These are phyloP conservation scores for Daldinia loculata DNA, from an alignment of 495 filamentous ascomycete species.

Conservation along the genomic window DNA sequence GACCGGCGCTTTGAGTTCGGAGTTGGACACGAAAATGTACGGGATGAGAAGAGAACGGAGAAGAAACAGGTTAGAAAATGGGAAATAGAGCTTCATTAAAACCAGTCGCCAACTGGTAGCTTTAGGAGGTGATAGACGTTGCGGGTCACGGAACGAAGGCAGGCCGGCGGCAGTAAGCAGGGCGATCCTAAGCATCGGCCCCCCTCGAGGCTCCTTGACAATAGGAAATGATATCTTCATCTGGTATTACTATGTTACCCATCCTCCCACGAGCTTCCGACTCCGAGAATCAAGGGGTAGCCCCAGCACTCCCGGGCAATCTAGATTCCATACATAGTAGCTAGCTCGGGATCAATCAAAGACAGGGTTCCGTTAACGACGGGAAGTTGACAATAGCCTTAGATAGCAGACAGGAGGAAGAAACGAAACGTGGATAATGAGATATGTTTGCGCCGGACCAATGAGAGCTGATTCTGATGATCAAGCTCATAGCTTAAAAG, in stretches of 20 bases:
- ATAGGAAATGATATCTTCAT: conserved; percentile 19
- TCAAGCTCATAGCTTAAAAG: conserved; percentile 45
- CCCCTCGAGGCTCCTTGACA: conserved; percentile 42
- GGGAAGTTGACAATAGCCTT: conserved; percentile 17
- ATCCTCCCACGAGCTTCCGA: conserved; percentile 36
- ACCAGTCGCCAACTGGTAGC: conserved; percentile 27
- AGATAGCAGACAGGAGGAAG: conserved; percentile 21
- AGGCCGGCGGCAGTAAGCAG: conserved; percentile 39
- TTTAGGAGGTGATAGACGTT: conserved; percentile 36
- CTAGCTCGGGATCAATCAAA: conserved; percentile 13
- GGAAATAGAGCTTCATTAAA: conserved; percentile 52
- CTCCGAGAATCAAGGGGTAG: conserved; percentile 37
- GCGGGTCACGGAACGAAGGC: conserved; percentile 46
- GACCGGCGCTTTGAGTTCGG: conserved; percentile 62
- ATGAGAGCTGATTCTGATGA: conserved; percentile 23
- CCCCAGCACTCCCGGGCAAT: conserved; percentile 31
- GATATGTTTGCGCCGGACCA: conserved; percentile 19
- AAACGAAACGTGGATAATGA: conserved; percentile 36
- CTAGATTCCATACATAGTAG: conserved; percentile 41
- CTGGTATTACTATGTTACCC: conserved; percentile 9
- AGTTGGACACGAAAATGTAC: conserved; percentile 51
- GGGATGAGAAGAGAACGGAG: conserved; percentile 45
- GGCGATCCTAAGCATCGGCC: conserved; percentile 41
- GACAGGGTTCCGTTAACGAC: conserved; percentile 10
- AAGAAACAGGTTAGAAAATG: conserved; percentile 39